phyloP scores from a whole-genome alignment of 176 grass and related monocot genomes.

The Olyra latifolia region DNA sequence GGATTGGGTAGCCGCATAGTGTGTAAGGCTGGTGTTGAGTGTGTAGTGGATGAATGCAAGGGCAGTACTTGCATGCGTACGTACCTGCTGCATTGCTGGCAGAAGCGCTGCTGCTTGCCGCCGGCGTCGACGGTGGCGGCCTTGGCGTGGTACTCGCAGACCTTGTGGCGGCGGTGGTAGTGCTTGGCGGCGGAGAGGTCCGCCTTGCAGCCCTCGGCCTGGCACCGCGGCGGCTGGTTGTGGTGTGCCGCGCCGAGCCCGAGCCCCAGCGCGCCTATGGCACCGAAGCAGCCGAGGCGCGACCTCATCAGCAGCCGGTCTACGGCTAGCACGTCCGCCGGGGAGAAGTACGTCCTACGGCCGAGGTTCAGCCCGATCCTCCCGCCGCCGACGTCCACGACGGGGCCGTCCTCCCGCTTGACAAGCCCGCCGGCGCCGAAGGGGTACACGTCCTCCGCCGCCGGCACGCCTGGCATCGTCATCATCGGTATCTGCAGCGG shows the following conservation, averaged over 20 bases:
- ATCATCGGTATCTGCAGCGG: conserved; percentile 24
- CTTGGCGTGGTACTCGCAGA: conserved; percentile 99
- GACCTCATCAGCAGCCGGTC: conserved; percentile 54
- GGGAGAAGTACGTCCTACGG: conserved; percentile 75
- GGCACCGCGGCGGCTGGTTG: conserved; percentile 68
- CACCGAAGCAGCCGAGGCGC: conserved; percentile 18
- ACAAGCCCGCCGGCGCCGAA: conserved; percentile 42
- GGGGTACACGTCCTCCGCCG: conserved; percentile 27
- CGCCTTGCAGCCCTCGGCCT: conserved; percentile 84
- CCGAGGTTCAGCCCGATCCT: conserved; percentile 79
- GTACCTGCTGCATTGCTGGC: conserved; percentile 86
- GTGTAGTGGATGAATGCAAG: no score
- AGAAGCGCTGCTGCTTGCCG: conserved; percentile 90
- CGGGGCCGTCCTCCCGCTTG: conserved; percentile 48
- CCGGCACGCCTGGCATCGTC: background rate
- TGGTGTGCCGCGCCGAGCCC: conserved; percentile 49
- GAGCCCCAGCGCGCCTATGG: conserved; percentile 43
- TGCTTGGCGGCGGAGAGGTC: conserved; percentile 91
- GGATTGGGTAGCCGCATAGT: background rate
- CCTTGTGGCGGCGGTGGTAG: conserved; percentile 97
- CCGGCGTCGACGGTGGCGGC: conserved; percentile 60
- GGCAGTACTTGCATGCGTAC: no score
- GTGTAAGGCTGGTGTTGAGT: background rate
- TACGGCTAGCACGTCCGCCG: conserved; percentile 53
- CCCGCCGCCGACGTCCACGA: conserved; percentile 35